Base-by-base conservation (phyloP, 73 alveolate genomes). In the Paramecium biaurelia region DNA sequence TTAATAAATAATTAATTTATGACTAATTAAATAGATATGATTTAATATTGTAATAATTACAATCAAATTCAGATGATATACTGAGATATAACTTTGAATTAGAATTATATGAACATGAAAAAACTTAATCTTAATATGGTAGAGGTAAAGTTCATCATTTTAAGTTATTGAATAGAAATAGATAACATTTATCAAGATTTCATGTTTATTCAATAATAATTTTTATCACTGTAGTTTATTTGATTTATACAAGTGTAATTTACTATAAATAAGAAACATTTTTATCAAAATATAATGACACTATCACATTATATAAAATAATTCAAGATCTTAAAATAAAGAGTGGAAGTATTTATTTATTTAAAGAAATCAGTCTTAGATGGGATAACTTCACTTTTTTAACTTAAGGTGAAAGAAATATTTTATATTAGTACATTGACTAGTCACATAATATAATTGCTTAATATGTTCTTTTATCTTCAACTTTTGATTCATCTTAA, bases 281-380 rank as follows among this genome's bases (percentile, higher is more conserved):
- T 24, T 79, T 42, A 24, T 14, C 21, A 20, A 79, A 41, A 79
- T 79, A 79, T 79, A 12, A 41, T 21, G 45, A 38, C 24, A 79
- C 90, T 2, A 24, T 42, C 5, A 11, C 4, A 30, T 23, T 79
- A 7, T 79, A 79, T 79, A 79, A 79, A 47, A 37, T 79, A 24
- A 79, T 79, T 42, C 37, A 79, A 79, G 90, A 79, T 79, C 72
- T 79, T 38, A 38, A 41, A 79, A 9, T 79, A 23, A 79, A 41
- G 21, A 47, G 90, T 41, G 90, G 90, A 79, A 43, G 56, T 79
- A 79, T 79, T 21, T 79, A 43, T 79, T 79, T 79, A 79, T 79
- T 30, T 79, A 38, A 41, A 38, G 90, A 79, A 72, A 34, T 72
- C 38, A 34, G 53, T 35, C 56, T 72, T 32, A 30, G 86, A 72